Base-by-base conservation (phyloP, 768 basidiomycete species). In the Rhodocollybia butyracea region DNA sequence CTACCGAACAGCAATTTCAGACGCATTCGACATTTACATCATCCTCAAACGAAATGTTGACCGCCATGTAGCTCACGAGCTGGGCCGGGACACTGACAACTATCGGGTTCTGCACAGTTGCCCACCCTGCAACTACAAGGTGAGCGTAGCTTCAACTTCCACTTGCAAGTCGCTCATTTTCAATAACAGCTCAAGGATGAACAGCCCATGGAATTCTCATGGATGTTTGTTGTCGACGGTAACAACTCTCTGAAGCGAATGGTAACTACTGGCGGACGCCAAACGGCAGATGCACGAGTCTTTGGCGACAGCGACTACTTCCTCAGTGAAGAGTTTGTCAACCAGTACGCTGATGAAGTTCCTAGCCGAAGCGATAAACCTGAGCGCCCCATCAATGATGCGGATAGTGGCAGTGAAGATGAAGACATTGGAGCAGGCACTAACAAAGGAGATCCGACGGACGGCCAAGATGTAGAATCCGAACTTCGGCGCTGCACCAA, bases 151-250 rank as follows among this genome's bases (percentile, higher is more conserved):
- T 65, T 60, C 43, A 39, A n/a, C 64, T 41, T 46, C 54, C 32
- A 32, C 15, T 24, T 51, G 26, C 31, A 11, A 17, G 6, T 55
- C 21, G 38, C n/a, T 4, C 7, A 10, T 56, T 45, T 17, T 45
- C 56, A 15, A 24, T 55, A 1, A 22, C 22, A 34, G 57, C 34
- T 26, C 57, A 38, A 43, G 6, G 36, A 29, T 17, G 53, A 17
- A 51, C 51, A 19, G 3, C 34, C 43, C 26, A 62, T 76, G 1
- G 11, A 30, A 5, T 68, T 62, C 26, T 17, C 55, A 0, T 15
- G 64, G 3, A 54, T 77, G 29, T 29, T 61, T 12, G 62, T 61
- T n/a, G 60, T 70, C 43, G 70, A 76, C 55, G 67, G 69, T 2
- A 75, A n/a, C n/a, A n/a, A n/a, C n/a, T n/a, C n/a, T 74, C 38